phyloP scores from a whole-genome alignment of 148 eudicot species.

The Cornus controversa region DNA sequence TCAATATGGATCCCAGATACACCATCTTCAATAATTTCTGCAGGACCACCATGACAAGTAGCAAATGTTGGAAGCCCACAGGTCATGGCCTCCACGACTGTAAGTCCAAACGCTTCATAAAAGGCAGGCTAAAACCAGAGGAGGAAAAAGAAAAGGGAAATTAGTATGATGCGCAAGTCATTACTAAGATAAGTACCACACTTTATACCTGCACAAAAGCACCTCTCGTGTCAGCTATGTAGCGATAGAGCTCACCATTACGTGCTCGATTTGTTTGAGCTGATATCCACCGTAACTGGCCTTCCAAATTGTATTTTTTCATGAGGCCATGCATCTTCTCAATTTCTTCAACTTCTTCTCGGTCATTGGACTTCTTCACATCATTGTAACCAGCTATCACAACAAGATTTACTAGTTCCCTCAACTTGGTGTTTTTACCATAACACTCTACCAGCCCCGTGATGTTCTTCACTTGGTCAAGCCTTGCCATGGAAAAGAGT shows the following conservation, averaged over 20 bases:
- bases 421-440: slow-evolving; percentile 64
- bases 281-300: slow-evolving; percentile 79
- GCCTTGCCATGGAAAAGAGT: slow-evolving; percentile 97
- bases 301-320: slow-evolving; percentile 63
- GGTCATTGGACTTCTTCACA: slow-evolving; percentile 80
- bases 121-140: slow-evolving; percentile 71
- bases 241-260: slow-evolving; percentile 95
- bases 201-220: slow-evolving; percentile 81
- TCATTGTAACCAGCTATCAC: slow-evolving; percentile 87
- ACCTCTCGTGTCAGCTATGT: slow-evolving; percentile 86
- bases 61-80: slow-evolving; percentile 99
- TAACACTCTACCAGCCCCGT: slow-evolving; percentile 93
- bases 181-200: background rate
- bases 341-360: slow-evolving; percentile 88
- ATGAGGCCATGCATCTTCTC: slow-evolving; percentile 92
- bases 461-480: slow-evolving; percentile 89
- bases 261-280: slow-evolving; percentile 84
- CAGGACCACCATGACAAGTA: slow-evolving; percentile 94
- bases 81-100: slow-evolving; percentile 96
- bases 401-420: slow-evolving; percentile 71
- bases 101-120: slow-evolving; percentile 98
- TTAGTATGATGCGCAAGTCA: background rate
- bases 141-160: background rate
- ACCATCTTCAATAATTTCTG: slow-evolving; percentile 88
- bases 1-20: slow-evolving; percentile 90